Evolutionary conservation across 306 rosid genomes (phyloP), one percentile per base, ranked within the genome.

Genomic region (Acmispon strigosus): DNA sequence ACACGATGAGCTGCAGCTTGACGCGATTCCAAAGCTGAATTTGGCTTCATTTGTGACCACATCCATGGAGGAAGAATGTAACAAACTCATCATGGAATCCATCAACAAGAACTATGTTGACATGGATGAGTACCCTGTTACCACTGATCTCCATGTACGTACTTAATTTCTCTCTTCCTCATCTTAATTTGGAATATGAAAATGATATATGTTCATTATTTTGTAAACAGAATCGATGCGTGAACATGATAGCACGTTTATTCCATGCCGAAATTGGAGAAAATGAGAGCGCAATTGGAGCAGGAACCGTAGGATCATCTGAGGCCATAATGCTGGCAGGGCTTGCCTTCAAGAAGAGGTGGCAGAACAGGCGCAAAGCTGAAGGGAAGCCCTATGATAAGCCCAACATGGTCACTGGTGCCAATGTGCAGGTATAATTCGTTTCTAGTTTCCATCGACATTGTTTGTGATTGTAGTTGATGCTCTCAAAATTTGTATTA

Each of bases 271-370:
- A 89, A 6, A 60, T 83, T 0, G 86, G 77, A 66, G 91, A 87
- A 14, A 51, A 78, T 1, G 96, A 87, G 73, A 20, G 9, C 0
- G 92, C 88, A 1, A 55, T 76, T 1, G 97, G 96, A 58, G 85
- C 80, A 0, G 92, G 88, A 44, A 91, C 97, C 0, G 90, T 91
- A 11, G 97, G 97, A 5, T 91, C 97, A 4, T 88, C 97, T 0
- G 97, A 91, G 86, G 96, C 96, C 11, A 89, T 86, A 69, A 91
- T 91, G 97, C 73, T 91, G 9, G 92, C 96, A 0, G 97, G 96
- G 3, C 86, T 91, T 37, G 97, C 97, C 9, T 88, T 91, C 82
- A 89, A 88, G 82, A 88, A 83, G 76, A 86, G 70, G 62, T 91
- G 97, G 97, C 92, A 91, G 68, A 82, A 82, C 72, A 86, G 73